Base-by-base conservation (phyloP, 306 rosid genomes). In the Trifolium dubium region DNA sequence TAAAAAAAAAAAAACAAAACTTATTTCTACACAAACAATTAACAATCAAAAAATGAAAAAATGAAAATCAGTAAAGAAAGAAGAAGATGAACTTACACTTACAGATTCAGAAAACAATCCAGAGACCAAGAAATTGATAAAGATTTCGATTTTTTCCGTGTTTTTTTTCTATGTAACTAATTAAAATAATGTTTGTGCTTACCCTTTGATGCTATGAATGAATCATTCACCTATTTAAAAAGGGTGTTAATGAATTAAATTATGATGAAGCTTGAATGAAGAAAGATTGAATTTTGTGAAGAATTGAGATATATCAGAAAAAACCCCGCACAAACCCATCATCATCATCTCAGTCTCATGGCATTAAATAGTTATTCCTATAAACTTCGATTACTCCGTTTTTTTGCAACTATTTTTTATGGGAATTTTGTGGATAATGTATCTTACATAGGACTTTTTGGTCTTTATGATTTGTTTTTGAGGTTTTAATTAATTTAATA, bases 31-130 rank as follows among this genome's bases (percentile, higher is more conserved):
- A 39, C 50, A 54, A 54, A 23, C 1, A 65, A 41, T 47, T 64
- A 39, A 72, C n/a, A 59, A 12, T 44, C n/a, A 4, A 44, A 11
- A 44, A 0, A 1, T 32, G n/a, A 23, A 23, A 64, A 39, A 66
- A 29, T 10, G 6, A 51, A 69, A 73, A 76, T 64, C 30, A 72
- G 40, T n/a, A 73, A 37, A 72, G 43, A 69, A 69, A 61, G 34
- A 69, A 61, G 34, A 64, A 14, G 9, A 74, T 51, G 69, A n/a
- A 80, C 83, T 74, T 59, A 81, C 89, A 81, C 87, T 75, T 51
- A 81, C 89, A 78, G 79, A 83, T 81, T 83, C 76, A 63, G 28
- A 65, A 62, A 76, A 51, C 61, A 79, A 80, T 75, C 81, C 78
- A 2, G 39, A 0, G 37, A 1, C 67, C 64, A 77, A 80, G 37